phyloP scores from a whole-genome alignment of 2,329 filamentous ascomycete species.

The Fusarium luffae region DNA sequence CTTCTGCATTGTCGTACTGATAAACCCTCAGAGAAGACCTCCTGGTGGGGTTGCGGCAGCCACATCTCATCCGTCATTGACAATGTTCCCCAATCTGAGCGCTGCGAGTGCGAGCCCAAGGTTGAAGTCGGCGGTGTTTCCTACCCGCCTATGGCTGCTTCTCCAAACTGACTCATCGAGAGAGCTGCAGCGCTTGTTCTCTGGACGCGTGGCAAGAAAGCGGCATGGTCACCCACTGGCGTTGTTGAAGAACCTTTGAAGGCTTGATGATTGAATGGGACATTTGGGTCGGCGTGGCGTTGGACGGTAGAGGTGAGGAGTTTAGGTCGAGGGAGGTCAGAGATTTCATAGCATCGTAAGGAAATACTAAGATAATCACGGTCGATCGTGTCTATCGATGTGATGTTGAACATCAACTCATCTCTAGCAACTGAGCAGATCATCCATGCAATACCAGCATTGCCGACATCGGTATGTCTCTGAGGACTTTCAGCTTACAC shows the following conservation, averaged over 20 bases:
- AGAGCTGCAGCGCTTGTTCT: slow-evolving; percentile 46
- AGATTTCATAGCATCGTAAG: not conserved
- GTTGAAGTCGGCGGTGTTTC: slow-evolving; percentile 68
- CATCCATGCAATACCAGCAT: not conserved
- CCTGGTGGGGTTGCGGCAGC: slow-evolving; percentile 74
- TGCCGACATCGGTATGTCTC: not conserved
- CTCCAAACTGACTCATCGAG: slow-evolving; percentile 54
- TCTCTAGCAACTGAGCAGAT: not conserved
- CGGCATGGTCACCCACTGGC: slow-evolving; percentile 46
- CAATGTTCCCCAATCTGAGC: slow-evolving; percentile 64
- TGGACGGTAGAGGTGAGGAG: slow-evolving; percentile 1
- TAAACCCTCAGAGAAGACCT: slow-evolving; percentile 37
- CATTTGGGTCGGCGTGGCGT: slow-evolving; percentile 1
- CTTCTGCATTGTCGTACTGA: not conserved
- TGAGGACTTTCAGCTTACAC: not conserved
- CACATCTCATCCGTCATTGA: slow-evolving; percentile 73
- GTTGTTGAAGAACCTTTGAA: slow-evolving; percentile 47
- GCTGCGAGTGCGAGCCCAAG: slow-evolving; percentile 74
- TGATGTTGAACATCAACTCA: not conserved
- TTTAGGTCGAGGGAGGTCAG: not conserved
- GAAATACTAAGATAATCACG: not conserved
- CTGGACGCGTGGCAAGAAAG: slow-evolving; percentile 46
- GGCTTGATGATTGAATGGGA: not conserved
- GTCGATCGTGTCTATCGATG: not conserved
- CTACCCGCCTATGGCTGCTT: slow-evolving; percentile 72